Conservation (phyloP, 331 rosid species). For the Rosa hybrid region DNA sequence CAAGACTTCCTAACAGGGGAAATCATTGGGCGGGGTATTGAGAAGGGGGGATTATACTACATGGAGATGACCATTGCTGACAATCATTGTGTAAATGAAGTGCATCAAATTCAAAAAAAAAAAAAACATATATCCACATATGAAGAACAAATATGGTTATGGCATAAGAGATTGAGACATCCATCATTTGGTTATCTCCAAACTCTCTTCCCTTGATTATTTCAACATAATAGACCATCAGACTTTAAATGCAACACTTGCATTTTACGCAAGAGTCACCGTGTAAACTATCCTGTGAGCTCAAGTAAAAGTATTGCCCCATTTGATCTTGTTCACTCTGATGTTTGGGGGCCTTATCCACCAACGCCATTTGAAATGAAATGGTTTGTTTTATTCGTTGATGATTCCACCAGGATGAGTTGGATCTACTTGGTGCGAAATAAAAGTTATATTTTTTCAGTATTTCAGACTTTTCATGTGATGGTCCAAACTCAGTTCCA, state of each 20-base stretch:
- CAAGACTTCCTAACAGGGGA: too few relatives aligned
- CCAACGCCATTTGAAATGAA: not conserved
- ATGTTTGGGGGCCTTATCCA: not conserved
- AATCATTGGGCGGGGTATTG: too few relatives aligned
- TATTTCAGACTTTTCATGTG: not conserved
- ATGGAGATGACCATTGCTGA: too few relatives aligned
- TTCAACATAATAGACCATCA: not conserved
- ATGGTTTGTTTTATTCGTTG: conserved; percentile 10
- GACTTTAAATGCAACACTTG: not conserved
- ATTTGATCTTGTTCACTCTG: not conserved
- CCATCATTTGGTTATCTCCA: not conserved
- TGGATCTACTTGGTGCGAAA: not conserved
- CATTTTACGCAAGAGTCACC: not conserved
- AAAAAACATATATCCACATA: too few relatives aligned
- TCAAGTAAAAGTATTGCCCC: not conserved
- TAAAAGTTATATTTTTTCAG: not conserved
- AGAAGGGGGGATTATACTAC: too few relatives aligned
- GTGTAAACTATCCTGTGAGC: not conserved
- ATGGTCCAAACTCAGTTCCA: not conserved
- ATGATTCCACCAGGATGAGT: conserved; percentile 6
- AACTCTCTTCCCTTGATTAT: not conserved
- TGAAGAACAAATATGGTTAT: too few relatives aligned
- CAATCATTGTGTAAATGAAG: too few relatives aligned
- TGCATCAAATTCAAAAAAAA: too few relatives aligned
- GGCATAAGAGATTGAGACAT: not conserved